Conservation (phyloP, 2,329 filamentous ascomycete genomes). For the Xylaria sp. region DNA sequence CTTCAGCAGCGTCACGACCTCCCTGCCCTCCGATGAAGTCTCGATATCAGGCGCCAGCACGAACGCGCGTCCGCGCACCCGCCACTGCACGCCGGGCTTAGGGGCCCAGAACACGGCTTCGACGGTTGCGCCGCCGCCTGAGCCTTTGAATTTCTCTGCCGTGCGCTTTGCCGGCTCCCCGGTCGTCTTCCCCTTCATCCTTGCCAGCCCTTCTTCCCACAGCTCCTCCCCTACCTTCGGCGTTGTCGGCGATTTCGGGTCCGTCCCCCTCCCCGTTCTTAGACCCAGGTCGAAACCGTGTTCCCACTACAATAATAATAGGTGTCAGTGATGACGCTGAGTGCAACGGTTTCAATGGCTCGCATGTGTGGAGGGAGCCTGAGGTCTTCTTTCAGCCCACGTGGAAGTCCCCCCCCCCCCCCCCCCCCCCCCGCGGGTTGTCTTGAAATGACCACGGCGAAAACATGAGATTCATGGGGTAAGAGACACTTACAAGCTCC, state of each 20-base stretch:
- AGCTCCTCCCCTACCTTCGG: constrained; percentile 42
- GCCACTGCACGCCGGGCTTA: constrained; percentile 78
- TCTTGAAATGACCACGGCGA: background rate
- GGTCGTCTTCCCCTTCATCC: constrained; percentile 38
- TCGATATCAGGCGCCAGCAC: constrained; percentile 71
- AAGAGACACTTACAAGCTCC: constrained; percentile 57
- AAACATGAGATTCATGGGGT: background rate
- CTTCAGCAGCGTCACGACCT: constrained; percentile 65
- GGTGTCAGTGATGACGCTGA: background rate
- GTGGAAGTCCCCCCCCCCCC: too few relatives aligned
- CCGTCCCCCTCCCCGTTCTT: constrained; percentile 25
- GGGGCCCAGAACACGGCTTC: constrained; percentile 76
- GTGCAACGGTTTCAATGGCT: too few relatives aligned
- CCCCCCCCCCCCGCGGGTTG: too few relatives aligned
- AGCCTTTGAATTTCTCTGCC: constrained; percentile 49
- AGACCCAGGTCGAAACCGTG: constrained; percentile 38
- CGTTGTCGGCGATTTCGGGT: constrained; percentile 46
- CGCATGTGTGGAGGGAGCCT: background rate
- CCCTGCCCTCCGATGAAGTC: constrained; percentile 55
- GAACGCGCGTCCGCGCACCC: constrained; percentile 77
- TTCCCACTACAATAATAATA: constrained; percentile 33
- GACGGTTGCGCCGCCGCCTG: constrained; percentile 71
- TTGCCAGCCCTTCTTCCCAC: constrained; percentile 24
- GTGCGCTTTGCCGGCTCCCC: constrained; percentile 44
- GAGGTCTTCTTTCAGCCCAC: background rate